These are phyloP conservation scores for Bipolaris zeicola DNA, from an alignment of 2,329 filamentous ascomycete genomes.

Conservation along the genomic window DNA sequence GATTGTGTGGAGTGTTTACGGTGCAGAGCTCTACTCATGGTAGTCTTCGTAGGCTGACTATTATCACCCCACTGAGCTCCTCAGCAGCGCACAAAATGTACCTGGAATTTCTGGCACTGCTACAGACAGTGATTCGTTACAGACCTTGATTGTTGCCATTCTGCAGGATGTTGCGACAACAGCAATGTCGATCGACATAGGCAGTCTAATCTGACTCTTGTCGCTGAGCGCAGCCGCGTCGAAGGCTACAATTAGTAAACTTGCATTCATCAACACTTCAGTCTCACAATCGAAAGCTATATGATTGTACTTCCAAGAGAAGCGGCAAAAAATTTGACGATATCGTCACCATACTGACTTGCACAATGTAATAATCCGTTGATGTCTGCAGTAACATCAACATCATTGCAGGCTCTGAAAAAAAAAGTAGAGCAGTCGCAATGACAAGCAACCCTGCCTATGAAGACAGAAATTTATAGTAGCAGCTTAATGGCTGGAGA, in stretches of 20 bases:
- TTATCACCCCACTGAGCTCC: background rate
- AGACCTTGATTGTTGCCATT: background rate
- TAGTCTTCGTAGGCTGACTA: too few relatives aligned
- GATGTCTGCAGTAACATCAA: constrained; percentile 1
- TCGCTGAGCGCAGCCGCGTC: background rate
- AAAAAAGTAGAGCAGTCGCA: background rate
- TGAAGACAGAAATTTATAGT: background rate
- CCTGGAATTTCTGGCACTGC: background rate
- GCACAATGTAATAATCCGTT: background rate
- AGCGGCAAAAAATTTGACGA: background rate
- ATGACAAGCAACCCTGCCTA: background rate
- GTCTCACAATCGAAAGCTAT: background rate
- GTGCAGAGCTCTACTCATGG: background rate
- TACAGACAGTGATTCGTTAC: background rate
- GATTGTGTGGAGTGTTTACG: background rate
- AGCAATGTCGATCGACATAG: background rate
- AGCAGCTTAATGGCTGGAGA: background rate
- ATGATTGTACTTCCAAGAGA: background rate
- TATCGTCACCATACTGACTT: background rate
- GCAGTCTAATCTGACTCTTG: background rate
- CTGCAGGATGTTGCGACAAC: background rate
- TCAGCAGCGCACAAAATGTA: background rate
- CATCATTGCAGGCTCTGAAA: background rate
- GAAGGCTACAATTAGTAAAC: background rate
- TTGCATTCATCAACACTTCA: background rate